Percentiles rank a stretch among this genome's conserved stretches.
Evolutionary conservation across 78 protist genomes (phyloP).

Genomic region (Paratrimastix pyriformis): DNA sequence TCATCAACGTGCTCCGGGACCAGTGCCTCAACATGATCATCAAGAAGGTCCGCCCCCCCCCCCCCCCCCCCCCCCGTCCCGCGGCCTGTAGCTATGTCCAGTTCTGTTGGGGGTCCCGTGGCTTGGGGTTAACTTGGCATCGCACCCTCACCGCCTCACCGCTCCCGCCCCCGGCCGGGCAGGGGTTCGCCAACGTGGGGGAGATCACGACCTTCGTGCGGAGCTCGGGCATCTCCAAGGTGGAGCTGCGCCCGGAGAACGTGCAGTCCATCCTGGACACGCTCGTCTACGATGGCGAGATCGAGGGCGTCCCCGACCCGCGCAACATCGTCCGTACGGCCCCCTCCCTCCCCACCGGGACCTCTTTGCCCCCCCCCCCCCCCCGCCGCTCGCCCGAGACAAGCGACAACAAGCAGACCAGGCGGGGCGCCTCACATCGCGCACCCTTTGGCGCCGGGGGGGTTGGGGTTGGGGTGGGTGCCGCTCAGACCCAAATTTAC

Average conservation of each 20-base stretch:
- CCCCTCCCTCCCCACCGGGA: not conserved
- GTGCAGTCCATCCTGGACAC: not conserved
- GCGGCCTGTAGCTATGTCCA: too few species aligned
- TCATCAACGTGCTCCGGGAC: not conserved
- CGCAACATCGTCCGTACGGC: too few species aligned
- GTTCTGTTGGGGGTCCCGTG: too few species aligned
- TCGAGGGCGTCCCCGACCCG: too few species aligned
- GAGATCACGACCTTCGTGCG: slow-evolving; percentile 2
- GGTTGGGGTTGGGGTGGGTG: too few species aligned
- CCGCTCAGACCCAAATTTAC: too few species aligned
- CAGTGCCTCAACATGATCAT: not conserved
- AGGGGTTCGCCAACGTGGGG: not conserved
- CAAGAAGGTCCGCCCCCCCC: slow-evolving; percentile 17
- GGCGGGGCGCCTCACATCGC: not conserved
- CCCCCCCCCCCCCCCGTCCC: too few species aligned
- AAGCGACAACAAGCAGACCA: too few species aligned
- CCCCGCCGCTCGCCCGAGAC: not conserved
- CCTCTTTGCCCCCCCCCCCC: not conserved
- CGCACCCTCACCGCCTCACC: too few species aligned
- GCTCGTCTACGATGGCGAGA: not conserved
- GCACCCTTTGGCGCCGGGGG: not conserved
- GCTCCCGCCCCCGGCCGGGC: too few species aligned
- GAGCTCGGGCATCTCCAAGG: slow-evolving; percentile 23
- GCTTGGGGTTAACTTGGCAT: too few species aligned
- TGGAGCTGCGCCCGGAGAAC: not conserved